Evolutionary conservation across 495 filamentous ascomycete species (phyloP).

Genomic region (Xylaria castorea): DNA sequence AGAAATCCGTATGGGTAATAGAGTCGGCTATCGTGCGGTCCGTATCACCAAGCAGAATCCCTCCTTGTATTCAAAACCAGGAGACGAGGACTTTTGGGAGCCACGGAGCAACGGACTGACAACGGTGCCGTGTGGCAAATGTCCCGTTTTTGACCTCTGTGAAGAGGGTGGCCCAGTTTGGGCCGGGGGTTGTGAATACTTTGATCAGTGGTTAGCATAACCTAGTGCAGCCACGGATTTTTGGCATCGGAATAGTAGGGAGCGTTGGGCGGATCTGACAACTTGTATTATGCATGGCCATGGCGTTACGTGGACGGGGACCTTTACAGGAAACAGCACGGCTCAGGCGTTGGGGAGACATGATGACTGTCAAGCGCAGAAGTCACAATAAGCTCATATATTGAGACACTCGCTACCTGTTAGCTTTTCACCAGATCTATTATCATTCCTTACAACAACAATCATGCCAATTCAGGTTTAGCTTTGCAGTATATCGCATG

Average conservation of each 20-base stretch:
- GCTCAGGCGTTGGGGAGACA: conserved; percentile 1
- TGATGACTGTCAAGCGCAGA: background rate
- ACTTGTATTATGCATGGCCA: conserved; percentile 33
- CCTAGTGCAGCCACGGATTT: conserved; percentile 8
- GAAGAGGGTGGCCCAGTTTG: conserved; percentile 86
- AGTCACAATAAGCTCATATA: background rate
- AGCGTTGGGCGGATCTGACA: conserved; percentile 8
- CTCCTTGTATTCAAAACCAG: conserved; percentile 40
- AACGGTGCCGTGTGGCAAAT: conserved; percentile 87
- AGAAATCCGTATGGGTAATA: conserved; percentile 51
- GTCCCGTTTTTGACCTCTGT: conserved; percentile 93
- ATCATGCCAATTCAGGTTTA: background rate
- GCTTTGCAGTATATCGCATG: background rate
- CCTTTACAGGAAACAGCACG: background rate
- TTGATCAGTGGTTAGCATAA: conserved; percentile 74
- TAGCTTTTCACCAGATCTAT: background rate
- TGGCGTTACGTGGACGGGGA: conserved; percentile 30
- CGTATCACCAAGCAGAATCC: conserved; percentile 50
- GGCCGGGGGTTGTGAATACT: conserved; percentile 90
- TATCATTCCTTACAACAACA: background rate
- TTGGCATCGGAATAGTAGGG: background rate
- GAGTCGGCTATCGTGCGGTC: conserved; percentile 56
- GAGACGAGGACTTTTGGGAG: conserved; percentile 54
- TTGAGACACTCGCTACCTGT: background rate
- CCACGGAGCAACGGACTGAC: conserved; percentile 68